Percentiles rank a stretch among this genome's conserved stretches.
Evolutionary conservation across 2,329 filamentous ascomycete species (phyloP).

Genomic region (Botrytis deweyae): DNA sequence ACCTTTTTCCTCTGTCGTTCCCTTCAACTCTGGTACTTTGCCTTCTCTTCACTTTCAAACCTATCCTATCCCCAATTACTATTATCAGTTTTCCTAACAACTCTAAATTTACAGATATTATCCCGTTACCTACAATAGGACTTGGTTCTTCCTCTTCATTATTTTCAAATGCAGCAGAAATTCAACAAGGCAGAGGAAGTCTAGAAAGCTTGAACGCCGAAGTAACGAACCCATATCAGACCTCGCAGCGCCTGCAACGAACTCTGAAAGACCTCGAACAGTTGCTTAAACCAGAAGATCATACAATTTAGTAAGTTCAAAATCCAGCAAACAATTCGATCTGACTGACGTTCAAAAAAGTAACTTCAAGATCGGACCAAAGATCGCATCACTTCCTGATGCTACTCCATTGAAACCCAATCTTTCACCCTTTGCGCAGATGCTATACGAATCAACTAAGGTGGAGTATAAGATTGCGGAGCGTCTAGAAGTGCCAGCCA

Average conservation of each 20-base stretch:
- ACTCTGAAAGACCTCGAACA: constrained; percentile 73
- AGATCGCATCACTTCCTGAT: constrained; percentile 22
- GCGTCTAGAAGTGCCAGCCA: constrained; percentile 1
- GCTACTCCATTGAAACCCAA: constrained; percentile 26
- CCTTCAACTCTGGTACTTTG: constrained; percentile 67
- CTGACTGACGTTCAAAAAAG: constrained; percentile 42
- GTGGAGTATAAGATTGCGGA: constrained; percentile 26
- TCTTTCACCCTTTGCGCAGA: constrained; percentile 38
- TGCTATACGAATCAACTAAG: constrained; percentile 37
- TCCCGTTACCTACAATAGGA: constrained; percentile 63
- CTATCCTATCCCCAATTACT: constrained; percentile 8
- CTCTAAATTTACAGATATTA: constrained; percentile 52
- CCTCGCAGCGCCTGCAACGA: constrained; percentile 66
- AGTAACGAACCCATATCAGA: constrained; percentile 55
- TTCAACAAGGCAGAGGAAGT: constrained; percentile 49
- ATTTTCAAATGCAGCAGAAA: constrained; percentile 55
- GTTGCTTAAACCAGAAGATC: constrained; percentile 68
- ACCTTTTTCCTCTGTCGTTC: constrained; percentile 76
- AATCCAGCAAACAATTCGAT: neutral
- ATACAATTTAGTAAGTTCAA: constrained; percentile 54
- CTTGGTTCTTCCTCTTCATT: constrained; percentile 50
- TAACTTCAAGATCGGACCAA: constrained; percentile 56
- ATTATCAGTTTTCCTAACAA: constrained; percentile 26
- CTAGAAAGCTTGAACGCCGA: constrained; percentile 72
- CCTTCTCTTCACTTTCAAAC: constrained; percentile 1